Percentiles rank a stretch among this genome's conserved stretches.
Evolutionary conservation across 2,329 filamentous ascomycete species (phyloP).

Genomic region (Fusarium continuum): DNA sequence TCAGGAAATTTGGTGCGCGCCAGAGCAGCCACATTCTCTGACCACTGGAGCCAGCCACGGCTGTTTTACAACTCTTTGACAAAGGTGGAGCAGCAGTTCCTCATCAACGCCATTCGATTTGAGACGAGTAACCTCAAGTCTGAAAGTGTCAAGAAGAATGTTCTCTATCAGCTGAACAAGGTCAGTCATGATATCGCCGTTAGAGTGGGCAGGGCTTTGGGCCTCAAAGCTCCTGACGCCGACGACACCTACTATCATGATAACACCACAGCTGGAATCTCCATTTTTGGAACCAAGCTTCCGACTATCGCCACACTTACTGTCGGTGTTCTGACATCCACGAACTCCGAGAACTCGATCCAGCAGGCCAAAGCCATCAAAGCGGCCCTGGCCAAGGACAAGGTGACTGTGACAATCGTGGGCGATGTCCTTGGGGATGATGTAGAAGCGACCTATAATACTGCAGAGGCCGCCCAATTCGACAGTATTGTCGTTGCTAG

Average conservation of each 20-base stretch:
- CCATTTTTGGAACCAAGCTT: slow-evolving; percentile 66
- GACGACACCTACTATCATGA: slow-evolving; percentile 74
- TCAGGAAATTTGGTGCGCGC: slow-evolving; percentile 65
- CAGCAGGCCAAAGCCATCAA: slow-evolving; percentile 61
- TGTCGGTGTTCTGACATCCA: slow-evolving; percentile 68
- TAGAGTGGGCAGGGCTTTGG: slow-evolving; percentile 71
- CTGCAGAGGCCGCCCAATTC: slow-evolving; percentile 68
- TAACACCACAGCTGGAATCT: slow-evolving; percentile 70
- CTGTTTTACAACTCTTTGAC: slow-evolving; percentile 79
- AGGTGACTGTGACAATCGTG: slow-evolving; percentile 67
- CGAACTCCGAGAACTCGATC: slow-evolving; percentile 54
- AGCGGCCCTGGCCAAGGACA: slow-evolving; percentile 56
- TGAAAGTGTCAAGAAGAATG: slow-evolving; percentile 67
- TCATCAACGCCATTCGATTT: slow-evolving; percentile 78
- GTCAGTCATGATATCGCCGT: slow-evolving; percentile 72
- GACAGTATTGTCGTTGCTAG: slow-evolving; percentile 70
- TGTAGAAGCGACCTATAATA: slow-evolving; percentile 71
- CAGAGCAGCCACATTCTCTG: slow-evolving; percentile 71
- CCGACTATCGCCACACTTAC: slow-evolving; percentile 69
- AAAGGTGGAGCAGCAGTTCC: slow-evolving; percentile 72
- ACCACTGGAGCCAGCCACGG: slow-evolving; percentile 77
- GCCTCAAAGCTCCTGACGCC: slow-evolving; percentile 64
- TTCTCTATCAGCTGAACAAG: slow-evolving; percentile 73
- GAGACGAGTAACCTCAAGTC: slow-evolving; percentile 70
- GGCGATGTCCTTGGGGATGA: slow-evolving; percentile 64